These are phyloP conservation scores for Saccharomyces kudriavzevii DNA, from an alignment of 805 yeast genomes.

Conservation along the genomic window DNA sequence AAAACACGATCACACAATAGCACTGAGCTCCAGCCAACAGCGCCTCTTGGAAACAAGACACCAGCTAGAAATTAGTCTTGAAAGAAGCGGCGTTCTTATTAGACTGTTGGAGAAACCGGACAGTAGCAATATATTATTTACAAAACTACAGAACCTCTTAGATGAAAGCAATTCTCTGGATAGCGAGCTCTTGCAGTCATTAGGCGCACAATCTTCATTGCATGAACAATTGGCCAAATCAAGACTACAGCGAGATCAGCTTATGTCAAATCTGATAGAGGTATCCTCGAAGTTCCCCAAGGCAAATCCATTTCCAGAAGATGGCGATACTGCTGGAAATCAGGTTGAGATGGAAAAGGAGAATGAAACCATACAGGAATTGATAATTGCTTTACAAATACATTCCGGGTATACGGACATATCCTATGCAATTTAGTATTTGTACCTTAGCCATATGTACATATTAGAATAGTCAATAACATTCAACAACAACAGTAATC, in stretches of 20 bases:
- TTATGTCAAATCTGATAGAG: slow-evolving; percentile 1
- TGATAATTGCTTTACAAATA: slow-evolving; percentile 16
- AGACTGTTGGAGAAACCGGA: not conserved
- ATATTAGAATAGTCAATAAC: not conserved
- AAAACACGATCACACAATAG: slow-evolving; percentile 5
- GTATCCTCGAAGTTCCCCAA: slow-evolving; percentile 2
- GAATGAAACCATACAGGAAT: slow-evolving; percentile 13
- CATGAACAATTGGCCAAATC: slow-evolving; percentile 13
- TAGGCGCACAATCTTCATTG: slow-evolving; percentile 6
- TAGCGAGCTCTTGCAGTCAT: not conserved
- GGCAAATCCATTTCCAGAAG: not conserved
- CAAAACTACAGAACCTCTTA: not conserved
- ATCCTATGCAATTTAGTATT: not conserved
- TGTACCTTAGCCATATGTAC: not conserved
- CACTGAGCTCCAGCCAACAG: not conserved
- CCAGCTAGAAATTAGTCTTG: slow-evolving; percentile 18
- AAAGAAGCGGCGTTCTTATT: slow-evolving; percentile 10
- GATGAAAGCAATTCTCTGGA: not conserved
- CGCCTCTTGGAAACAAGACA: slow-evolving; percentile 12
- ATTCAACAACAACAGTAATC: not conserved
- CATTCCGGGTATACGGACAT: slow-evolving; percentile 9
- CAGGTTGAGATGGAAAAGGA: slow-evolving; percentile 4
- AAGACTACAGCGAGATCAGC: not conserved
- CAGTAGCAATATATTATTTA: not conserved
- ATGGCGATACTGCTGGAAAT: not conserved